Conservation (phyloP, 306 rosid species). For the Comarum palustre region DNA sequence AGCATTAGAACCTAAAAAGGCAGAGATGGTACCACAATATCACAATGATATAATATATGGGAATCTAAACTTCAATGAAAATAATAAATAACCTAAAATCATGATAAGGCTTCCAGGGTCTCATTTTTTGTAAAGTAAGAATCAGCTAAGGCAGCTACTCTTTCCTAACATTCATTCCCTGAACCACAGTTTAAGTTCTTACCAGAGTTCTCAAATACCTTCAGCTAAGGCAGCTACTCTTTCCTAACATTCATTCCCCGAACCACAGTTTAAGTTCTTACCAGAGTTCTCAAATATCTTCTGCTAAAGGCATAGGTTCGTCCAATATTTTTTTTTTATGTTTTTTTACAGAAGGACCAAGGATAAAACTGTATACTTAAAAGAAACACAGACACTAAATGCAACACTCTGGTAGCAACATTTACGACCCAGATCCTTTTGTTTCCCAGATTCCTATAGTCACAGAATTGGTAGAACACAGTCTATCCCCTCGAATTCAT, state of each 20-base stretch:
- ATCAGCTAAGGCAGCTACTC: background rate
- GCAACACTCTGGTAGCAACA: conserved; percentile 2
- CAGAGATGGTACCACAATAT: conserved; percentile 29
- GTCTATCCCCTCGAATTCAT: background rate
- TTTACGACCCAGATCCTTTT: background rate
- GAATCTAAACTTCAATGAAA: conserved; percentile 1
- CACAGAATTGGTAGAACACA: background rate
- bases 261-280: background rate
- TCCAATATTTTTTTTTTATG: background rate
- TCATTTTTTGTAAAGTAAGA: conserved; percentile 10
- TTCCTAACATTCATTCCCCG: conserved; percentile 5
- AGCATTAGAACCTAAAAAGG: conserved; percentile 30
- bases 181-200: background rate
- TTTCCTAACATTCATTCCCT: conserved; percentile 6
- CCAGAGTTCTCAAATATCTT: background rate
- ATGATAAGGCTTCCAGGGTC: conserved; percentile 16
- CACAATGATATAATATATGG: conserved; percentile 10
- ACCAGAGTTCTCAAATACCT: background rate
- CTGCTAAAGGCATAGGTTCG: background rate
- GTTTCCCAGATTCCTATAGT: background rate
- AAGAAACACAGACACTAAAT: background rate
- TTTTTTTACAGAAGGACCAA: background rate
- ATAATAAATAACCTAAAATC: background rate
- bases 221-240: background rate
- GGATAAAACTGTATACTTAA: background rate